Evolutionary conservation across 345 rosid genomes (phyloP), one percentile per base, ranked within the genome.

Genomic region (Populus nigra): DNA sequence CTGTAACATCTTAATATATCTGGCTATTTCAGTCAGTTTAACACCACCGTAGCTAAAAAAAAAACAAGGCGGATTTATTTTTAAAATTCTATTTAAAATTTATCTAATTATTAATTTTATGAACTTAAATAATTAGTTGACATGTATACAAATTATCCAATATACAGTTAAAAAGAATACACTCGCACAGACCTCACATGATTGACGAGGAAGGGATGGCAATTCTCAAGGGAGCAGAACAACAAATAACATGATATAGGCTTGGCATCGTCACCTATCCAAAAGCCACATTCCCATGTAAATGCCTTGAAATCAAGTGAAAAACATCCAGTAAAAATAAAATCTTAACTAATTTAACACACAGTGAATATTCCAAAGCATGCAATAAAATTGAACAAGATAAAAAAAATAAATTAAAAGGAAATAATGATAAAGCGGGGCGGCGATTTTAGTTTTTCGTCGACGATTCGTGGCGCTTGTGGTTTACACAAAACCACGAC

Each of bases 191-290:
- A 25, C 27, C 27, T 25, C 27, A 1, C 27, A 25, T 25, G 1
- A 25, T 25, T 25, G 27, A 25, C 27, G 27, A 25, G 27, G 27
- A 25, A 25, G 27, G 27, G 27, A 27, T 27, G 27, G 27, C 27
- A 27, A 27, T 27, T 27, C 27, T 27, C 27, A 27, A 27, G 27
- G 27, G 27, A 27, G 27, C 27, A 27, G 27, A 27, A 27, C 1
- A 27, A 27, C 27, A 27, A 27, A 27, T 27, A 27, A 31, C 33
- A 31, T 31, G 33, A 31, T 36, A 96, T 96, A 13, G 98, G 93
- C 89, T 90, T 96, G 20, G 97, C 98, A 87, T 96, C 97, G 83
- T 89, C 99, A 85, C 98, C 98, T 93, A 73, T 50, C 72, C 74
- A 81, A 73, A 12, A n/a, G 1, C 5, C 13, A 35, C 36, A 50